Conservation (phyloP, 1,284 basidiomycete genomes). For the Trametes hirsuta region DNA sequence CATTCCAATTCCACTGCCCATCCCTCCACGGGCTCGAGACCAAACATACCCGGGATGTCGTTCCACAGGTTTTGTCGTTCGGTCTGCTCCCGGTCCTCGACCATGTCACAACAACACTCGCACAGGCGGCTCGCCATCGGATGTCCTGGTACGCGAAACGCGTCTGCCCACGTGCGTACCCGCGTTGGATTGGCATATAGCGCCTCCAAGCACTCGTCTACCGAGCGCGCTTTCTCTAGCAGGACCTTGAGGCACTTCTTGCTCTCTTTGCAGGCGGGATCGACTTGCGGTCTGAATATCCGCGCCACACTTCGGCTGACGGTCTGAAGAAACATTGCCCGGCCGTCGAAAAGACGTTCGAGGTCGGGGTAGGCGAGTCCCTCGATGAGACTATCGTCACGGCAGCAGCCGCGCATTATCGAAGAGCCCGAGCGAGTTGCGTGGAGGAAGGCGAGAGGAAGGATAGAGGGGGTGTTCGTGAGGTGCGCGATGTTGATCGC, state of each 20-base stretch:
- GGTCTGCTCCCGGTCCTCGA: background rate
- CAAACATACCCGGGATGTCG: background rate
- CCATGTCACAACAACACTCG: slow-evolving; percentile 4
- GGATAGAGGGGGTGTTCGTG: slow-evolving; percentile 12
- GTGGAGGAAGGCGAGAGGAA: slow-evolving; percentile 15
- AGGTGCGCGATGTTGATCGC: slow-evolving; percentile 18
- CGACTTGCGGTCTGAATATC: slow-evolving; percentile 1
- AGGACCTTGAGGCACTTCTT: slow-evolving; percentile 1
- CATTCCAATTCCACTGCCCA: background rate
- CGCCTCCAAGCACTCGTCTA: background rate
- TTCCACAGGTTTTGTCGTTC: slow-evolving; percentile 6
- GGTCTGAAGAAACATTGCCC: background rate
- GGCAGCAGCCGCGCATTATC: slow-evolving; percentile 1
- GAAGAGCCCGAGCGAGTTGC: background rate
- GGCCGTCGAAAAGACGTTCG: slow-evolving; percentile 8
- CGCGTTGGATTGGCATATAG: background rate
- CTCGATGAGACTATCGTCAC: background rate
- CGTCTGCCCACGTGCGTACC: background rate
- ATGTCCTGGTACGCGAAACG: background rate
- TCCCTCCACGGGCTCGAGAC: background rate
- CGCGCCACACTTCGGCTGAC: slow-evolving; percentile 5
- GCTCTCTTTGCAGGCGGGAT: background rate
- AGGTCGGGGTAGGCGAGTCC: slow-evolving; percentile 1
- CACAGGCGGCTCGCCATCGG: background rate
- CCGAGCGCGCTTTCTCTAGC: background rate